These are phyloP conservation scores for Lunularia cruciata DNA, from an alignment of 225 moss, liverwort and hornwort species.

Conservation along the genomic window DNA sequence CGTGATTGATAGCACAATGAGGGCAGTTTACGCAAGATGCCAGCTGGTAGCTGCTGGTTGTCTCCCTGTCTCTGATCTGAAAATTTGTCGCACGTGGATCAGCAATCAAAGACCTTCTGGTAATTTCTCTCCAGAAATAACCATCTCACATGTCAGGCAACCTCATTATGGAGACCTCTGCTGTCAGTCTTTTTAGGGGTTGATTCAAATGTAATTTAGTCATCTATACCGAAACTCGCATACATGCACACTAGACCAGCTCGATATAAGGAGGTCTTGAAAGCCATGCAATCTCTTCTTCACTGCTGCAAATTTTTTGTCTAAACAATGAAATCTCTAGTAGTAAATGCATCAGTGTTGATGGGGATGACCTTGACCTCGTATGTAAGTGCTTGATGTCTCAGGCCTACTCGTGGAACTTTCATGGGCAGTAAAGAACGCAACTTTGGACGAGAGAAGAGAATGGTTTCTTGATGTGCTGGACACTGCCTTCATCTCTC, in stretches of 20 bases:
- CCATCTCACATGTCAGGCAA: too few species aligned
- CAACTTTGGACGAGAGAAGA: slow-evolving; percentile 27
- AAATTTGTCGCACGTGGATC: slow-evolving; percentile 34
- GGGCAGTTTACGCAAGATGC: slow-evolving; percentile 41
- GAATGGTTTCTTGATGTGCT: slow-evolving; percentile 47
- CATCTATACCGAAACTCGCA: too few species aligned
- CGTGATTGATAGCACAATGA: slow-evolving; percentile 20
- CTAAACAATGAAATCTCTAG: too few species aligned
- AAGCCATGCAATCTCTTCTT: too few species aligned
- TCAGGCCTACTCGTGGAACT: slow-evolving; percentile 34
- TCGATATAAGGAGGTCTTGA: too few species aligned
- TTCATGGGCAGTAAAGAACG: slow-evolving; percentile 34
- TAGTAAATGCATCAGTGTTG: background rate
- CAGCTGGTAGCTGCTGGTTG: slow-evolving; percentile 31
- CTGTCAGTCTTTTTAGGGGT: too few species aligned
- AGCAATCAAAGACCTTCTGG: slow-evolving; percentile 29
- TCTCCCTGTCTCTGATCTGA: slow-evolving; percentile 32
- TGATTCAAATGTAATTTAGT: too few species aligned
- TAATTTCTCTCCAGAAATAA: too few species aligned
- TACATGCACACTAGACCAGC: too few species aligned
- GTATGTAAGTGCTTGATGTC: slow-evolving; percentile 17
- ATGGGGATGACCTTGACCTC: background rate
- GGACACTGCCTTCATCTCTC: slow-evolving; percentile 38
- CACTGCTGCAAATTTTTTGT: too few species aligned
- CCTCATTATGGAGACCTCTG: too few species aligned